phyloP scores from a whole-genome alignment of 2,329 filamentous ascomycete species.

The Aspergillus clavatus region DNA sequence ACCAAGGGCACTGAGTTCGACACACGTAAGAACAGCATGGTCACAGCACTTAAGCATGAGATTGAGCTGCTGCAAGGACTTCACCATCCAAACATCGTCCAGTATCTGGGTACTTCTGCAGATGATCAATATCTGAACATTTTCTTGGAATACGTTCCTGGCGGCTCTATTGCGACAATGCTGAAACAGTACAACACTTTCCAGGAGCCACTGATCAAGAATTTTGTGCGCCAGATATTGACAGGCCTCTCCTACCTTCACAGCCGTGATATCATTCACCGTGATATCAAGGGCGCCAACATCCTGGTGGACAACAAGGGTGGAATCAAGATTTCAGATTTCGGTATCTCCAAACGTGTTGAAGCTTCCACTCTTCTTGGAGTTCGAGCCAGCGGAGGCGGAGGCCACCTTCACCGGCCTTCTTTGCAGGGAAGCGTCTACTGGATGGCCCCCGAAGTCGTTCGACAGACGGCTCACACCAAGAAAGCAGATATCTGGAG shows the following conservation, averaged over 20 bases:
- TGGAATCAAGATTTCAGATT: constrained; percentile 98
- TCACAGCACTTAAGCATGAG: constrained; percentile 92
- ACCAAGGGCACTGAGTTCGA: constrained; percentile 74
- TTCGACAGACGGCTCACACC: constrained; percentile 95
- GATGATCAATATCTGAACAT: constrained; percentile 93
- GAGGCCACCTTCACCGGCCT: constrained; percentile 48
- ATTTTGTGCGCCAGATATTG: constrained; percentile 94
- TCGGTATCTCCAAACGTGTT: constrained; percentile 96
- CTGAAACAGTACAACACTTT: constrained; percentile 96
- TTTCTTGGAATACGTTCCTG: constrained; percentile 98
- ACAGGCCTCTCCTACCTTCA: constrained; percentile 90
- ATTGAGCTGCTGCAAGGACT: constrained; percentile 91
- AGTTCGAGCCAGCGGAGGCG: constrained; percentile 36
- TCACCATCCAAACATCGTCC: constrained; percentile 94
- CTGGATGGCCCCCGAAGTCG: constrained; percentile 99
- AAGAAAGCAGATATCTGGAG: constrained; percentile 99
- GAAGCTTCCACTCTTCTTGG: constrained; percentile 79
- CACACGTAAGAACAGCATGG: constrained; percentile 94
- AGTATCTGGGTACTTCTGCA: constrained; percentile 92
- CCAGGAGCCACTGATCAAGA: constrained; percentile 86
- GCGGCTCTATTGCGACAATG: constrained; percentile 97
- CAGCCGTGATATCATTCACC: constrained; percentile 91
- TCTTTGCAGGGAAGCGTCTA: constrained; percentile 96
- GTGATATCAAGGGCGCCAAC: constrained; percentile 98
- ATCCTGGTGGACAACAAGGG: constrained; percentile 99